A percentile compares a stretch with the other conserved stretches of the same genome.
These are phyloP conservation scores for Gossypium raimondii DNA, from an alignment of 345 rosid species.

Conservation along the genomic window DNA sequence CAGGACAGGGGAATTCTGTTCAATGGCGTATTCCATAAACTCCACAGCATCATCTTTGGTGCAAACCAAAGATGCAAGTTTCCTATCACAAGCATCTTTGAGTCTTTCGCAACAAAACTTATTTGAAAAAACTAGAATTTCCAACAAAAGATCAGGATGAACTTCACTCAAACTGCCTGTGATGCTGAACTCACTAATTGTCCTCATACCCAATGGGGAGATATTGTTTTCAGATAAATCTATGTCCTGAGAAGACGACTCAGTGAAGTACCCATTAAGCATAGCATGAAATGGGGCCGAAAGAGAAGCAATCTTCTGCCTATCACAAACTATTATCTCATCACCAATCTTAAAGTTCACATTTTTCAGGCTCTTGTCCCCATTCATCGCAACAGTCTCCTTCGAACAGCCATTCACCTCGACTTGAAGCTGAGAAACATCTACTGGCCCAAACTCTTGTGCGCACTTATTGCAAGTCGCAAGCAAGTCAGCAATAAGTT, in stretches of 20 bases:
- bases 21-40: conserved; percentile 85
- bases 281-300: conserved; percentile 86
- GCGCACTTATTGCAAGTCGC: conserved; percentile 67
- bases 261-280: conserved; percentile 91
- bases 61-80: conserved; percentile 62
- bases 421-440: conserved; percentile 48
- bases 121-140: conserved; percentile 80
- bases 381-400: conserved; percentile 33
- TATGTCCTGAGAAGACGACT: conserved; percentile 66
- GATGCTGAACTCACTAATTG: conserved; percentile 61
- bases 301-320: conserved; percentile 74
- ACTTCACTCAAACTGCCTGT: conserved; percentile 53
- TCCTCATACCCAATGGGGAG: conserved; percentile 64
- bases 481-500: conserved; percentile 78
- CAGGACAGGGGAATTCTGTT: conserved; percentile 70
- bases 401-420: conserved; percentile 29
- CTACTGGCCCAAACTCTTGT: conserved; percentile 65
- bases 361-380: conserved; percentile 27
- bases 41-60: conserved; percentile 78
- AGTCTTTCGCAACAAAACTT: conserved; percentile 90
- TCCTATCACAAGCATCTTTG: conserved; percentile 82
- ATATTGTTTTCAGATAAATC: conserved; percentile 86
- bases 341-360: conserved; percentile 70
- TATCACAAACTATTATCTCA: conserved; percentile 71
- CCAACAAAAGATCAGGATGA: conserved; percentile 59